Conservation (phyloP, 441 rosid genomes). For the Syzygium syzygioides region DNA sequence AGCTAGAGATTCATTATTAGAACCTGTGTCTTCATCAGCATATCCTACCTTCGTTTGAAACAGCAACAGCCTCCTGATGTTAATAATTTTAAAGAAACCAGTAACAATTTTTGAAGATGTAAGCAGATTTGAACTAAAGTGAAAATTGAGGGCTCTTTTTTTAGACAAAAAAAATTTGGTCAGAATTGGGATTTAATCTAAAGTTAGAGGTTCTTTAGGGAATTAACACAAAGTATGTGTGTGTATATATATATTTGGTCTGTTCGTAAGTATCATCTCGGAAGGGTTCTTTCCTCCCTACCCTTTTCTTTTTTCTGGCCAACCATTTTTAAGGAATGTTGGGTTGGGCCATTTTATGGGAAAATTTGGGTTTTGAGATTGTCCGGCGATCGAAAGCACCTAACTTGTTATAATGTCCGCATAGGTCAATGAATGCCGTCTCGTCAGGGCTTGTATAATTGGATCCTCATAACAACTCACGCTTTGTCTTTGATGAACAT, state of each 20-base stretch:
- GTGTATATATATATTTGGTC: not conserved
- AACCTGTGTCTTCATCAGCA: fast-evolving
- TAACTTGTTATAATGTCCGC: not conserved
- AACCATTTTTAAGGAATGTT: not conserved
- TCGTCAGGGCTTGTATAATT: not conserved
- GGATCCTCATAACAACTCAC: not conserved
- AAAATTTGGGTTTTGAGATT: not conserved
- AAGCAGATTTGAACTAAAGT: not conserved
- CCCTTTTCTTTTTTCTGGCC: not conserved
- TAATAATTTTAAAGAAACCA: fast-evolving
- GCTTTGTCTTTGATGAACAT: not conserved
- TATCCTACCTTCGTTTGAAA: not conserved
- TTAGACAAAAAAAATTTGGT: fast-evolving
- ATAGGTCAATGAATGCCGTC: not conserved
- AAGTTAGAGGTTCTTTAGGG: not conserved
- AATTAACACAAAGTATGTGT: not conserved
- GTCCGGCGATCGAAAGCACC: not conserved
- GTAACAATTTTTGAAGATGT: fast-evolving
- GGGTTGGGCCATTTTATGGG: not conserved
- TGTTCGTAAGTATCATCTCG: not conserved
- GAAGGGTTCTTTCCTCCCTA: not conserved
- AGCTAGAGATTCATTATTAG: not conserved
- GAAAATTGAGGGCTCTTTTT: fast-evolving
- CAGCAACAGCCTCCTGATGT: fast-evolving
- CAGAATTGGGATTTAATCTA: not conserved